Base-by-base conservation (phyloP, 495 filamentous ascomycete species). In the Thermothielavioides terrestris region DNA sequence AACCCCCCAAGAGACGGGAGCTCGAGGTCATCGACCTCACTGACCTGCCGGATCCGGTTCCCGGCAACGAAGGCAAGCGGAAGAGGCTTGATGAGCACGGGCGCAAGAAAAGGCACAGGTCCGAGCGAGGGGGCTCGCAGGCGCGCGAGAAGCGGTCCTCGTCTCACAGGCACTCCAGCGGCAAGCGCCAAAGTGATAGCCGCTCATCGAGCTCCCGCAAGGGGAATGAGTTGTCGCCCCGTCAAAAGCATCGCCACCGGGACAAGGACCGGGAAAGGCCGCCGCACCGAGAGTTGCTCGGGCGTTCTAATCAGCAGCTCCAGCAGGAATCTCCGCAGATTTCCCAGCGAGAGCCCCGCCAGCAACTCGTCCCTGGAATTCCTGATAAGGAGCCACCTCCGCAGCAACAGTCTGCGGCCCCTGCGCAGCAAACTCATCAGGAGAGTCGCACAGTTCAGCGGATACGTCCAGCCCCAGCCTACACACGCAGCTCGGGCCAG, bases 21-120 rank as follows among this genome's bases (percentile, higher is more conserved):
- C 20, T 34, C 4, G 44, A 38, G 22, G 23, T 46, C 15, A 37
- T 46, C 25, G 44, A 46, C 32, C 44, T 46, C 32, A 46, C 44
- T 1, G 43, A 17, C n/a, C n/a, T n/a, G n/a, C n/a, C n/a, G n/a
- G n/a, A n/a, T n/a, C n/a, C n/a, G 3, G 0, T 14, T 8, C 31
- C 32, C 3, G 43, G 36, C 3, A 8, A 36, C 2, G 15, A 46
- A 11, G n/a, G 32, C 9, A 46, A 37, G 23, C 37, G 44, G 15
- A 32, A 25, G 2, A 4, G 5, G 2, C 45, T 47, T 8, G 45
- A 39, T n/a, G 15, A 47, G 20, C 21, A 46, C 7, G 42, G 31
- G 2, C 42, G 42, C 1, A 25, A 46, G 11, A 30, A 27, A 15
- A 25, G 17, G 22, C 9, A 35, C 9, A 32, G 12, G 18, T 20